Conservation (phyloP, 2,329 filamentous ascomycete species). For the Xylaria arbuscula region DNA sequence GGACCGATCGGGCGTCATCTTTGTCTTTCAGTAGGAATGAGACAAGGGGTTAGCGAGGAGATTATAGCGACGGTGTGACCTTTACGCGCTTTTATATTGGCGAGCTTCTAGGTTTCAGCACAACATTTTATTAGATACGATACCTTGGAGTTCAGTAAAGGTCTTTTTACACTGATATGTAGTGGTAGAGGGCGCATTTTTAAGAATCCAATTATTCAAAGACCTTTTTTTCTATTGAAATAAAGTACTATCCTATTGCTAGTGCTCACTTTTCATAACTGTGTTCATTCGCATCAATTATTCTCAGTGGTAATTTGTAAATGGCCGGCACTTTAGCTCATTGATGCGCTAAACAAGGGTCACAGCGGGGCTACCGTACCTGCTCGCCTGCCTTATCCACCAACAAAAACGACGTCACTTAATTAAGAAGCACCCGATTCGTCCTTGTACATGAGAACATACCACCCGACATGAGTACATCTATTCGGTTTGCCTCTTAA, state of each 20-base stretch:
- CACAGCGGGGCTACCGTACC: constrained; percentile 12
- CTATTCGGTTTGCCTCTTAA: background rate
- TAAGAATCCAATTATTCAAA: background rate
- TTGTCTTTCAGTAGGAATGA: constrained; percentile 69
- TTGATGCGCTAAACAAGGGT: constrained; percentile 12
- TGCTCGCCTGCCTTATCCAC: background rate
- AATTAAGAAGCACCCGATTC: background rate
- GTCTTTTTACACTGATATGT: background rate
- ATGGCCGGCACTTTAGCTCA: too few relatives aligned
- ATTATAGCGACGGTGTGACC: background rate
- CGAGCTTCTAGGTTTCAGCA: background rate
- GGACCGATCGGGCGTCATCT: constrained; percentile 88
- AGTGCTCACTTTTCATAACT: background rate
- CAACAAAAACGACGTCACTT: constrained; percentile 2
- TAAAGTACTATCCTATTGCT: background rate
- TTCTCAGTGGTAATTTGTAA: too few relatives aligned
- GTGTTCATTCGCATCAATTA: background rate
- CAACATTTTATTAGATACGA: constrained; percentile 21
- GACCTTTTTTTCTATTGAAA: background rate
- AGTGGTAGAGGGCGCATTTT: constrained; percentile 5
- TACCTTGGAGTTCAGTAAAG: constrained; percentile 30
- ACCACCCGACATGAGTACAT: background rate
- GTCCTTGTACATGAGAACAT: background rate
- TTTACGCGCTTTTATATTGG: background rate
- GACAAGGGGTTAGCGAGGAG: constrained; percentile 1